A percentile compares a stretch with the other conserved stretches of the same genome.
These are phyloP conservation scores for Phlebiopsis flavidoalba DNA, from an alignment of 768 basidiomycete genomes.

Conservation along the genomic window DNA sequence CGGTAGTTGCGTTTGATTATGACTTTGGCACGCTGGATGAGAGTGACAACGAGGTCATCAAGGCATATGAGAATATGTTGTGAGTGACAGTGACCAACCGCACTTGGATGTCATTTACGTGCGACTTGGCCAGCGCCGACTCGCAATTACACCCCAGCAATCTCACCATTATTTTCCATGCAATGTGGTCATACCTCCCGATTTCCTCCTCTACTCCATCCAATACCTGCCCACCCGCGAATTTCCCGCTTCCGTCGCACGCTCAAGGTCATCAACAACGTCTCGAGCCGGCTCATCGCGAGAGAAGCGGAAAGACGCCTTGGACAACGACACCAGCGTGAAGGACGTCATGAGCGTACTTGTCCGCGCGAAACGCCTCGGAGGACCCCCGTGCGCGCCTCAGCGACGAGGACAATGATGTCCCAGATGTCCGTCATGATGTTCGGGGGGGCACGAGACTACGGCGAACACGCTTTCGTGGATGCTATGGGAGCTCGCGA, in stretches of 20 bases:
- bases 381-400: constrained; percentile 39
- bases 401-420: constrained; percentile 22
- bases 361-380: constrained; percentile 52
- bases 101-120: too few species aligned
- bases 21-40: constrained; percentile 33
- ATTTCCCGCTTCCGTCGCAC: constrained; percentile 25
- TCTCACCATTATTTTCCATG: constrained; percentile 21
- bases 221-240: constrained; percentile 26
- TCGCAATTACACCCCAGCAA: constrained; percentile 12
- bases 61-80: constrained; percentile 15
- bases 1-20: neutral
- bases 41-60: neutral
- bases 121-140: constrained; percentile 25
- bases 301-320: constrained; percentile 35
- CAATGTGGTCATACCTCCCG: constrained; percentile 27
- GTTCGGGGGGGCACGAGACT: constrained; percentile 25
- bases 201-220: constrained; percentile 20
- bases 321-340: constrained; percentile 36
- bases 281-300: constrained; percentile 39
- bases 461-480: constrained; percentile 26
- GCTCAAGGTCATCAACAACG: constrained; percentile 23
- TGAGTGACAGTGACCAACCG: neutral
- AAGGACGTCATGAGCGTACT: constrained; percentile 54
- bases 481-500: constrained; percentile 26
- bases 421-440: constrained; percentile 18